These are phyloP conservation scores for Rhododendron ferrugineum DNA, from an alignment of 148 eudicot genomes.

Conservation along the genomic window DNA sequence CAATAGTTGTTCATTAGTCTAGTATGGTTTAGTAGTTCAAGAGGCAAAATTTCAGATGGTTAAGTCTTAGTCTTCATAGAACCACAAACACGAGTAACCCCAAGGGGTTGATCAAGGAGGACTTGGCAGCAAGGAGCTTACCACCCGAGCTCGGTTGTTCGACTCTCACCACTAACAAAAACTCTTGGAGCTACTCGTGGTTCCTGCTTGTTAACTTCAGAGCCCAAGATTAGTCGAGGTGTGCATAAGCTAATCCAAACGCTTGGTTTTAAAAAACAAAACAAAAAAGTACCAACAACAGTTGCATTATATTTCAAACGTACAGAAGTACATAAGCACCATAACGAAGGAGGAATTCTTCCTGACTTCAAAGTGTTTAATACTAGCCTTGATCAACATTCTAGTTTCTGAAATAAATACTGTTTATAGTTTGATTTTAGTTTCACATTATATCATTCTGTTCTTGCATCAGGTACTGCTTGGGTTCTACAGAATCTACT, in stretches of 20 bases:
- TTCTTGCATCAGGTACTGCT: neutral
- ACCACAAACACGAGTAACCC: neutral
- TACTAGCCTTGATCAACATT: neutral
- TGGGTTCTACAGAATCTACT: neutral
- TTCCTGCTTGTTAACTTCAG: neutral
- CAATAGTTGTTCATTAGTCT: neutral
- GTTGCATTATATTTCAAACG: neutral
- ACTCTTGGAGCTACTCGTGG: neutral
- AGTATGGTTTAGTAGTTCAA: neutral
- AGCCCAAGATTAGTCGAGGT: neutral
- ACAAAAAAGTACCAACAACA: neutral
- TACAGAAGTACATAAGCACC: neutral
- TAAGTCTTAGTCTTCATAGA: neutral
- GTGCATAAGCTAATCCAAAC: neutral
- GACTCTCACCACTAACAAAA: neutral
- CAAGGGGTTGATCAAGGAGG: neutral
- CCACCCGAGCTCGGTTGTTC: neutral
- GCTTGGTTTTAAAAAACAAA: neutral
- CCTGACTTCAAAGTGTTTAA: neutral
- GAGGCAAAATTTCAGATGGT: neutral
- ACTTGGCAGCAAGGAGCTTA: neutral
- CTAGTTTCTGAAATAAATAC: neutral
- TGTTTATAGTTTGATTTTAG: neutral
- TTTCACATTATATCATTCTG: neutral
- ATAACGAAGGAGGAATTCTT: neutral